phyloP scores from a whole-genome alignment of 768 basidiomycete genomes.

The Termitomyces sp. region DNA sequence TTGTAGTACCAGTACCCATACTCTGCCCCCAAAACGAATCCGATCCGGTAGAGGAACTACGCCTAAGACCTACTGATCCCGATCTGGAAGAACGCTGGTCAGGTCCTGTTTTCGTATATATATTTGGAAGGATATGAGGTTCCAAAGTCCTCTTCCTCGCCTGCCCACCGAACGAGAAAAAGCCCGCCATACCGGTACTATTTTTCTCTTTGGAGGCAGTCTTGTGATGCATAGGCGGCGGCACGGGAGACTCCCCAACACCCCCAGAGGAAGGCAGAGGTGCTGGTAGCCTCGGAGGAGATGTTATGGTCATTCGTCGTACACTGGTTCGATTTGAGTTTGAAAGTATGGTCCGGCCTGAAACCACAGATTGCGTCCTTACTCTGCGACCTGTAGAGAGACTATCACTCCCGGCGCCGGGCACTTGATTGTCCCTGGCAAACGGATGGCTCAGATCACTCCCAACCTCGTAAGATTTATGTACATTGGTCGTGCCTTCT shows the following conservation, averaged over 20 bases:
- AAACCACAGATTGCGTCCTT: constrained; percentile 37
- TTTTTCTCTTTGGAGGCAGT: constrained; percentile 19
- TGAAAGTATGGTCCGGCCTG: constrained; percentile 34
- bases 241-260: constrained; percentile 58
- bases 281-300: constrained; percentile 24
- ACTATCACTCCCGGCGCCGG: constrained; percentile 11
- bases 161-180: constrained; percentile 43
- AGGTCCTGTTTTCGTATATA: constrained; percentile 1
- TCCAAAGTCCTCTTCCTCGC: background rate
- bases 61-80: constrained; percentile 5
- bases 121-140: background rate
- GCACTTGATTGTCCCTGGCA: background rate
- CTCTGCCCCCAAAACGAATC: constrained; percentile 4
- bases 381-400: constrained; percentile 21
- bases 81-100: background rate
- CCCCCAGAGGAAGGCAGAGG: constrained; percentile 46
- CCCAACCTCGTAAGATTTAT: constrained; percentile 21
- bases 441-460: background rate
- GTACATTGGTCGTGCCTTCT: constrained; percentile 24
- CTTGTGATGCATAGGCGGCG: constrained; percentile 27
- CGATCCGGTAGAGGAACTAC: constrained; percentile 15
- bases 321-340: constrained; percentile 29
- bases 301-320: constrained; percentile 31
- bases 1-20: background rate
- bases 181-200: constrained; percentile 48